Percentiles rank a stretch among this genome's conserved stretches.
Conservation (phyloP, 768 basidiomycete genomes). For the Phlegmacium glaucopus region DNA sequence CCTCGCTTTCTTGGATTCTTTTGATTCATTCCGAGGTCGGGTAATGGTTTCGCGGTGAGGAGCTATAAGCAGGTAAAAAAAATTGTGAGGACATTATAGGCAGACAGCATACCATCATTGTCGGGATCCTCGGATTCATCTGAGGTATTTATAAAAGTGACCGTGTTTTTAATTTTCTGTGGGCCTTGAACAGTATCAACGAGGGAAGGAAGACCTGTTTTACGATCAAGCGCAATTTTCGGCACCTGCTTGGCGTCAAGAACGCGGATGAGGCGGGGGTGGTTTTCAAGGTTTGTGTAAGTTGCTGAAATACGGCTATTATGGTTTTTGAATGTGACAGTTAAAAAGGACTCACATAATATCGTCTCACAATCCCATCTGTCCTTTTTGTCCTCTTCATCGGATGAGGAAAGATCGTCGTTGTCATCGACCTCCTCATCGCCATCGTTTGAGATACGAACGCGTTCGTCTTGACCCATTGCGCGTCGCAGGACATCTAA, state of each 20-base stretch:
- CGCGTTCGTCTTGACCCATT: slow-evolving; percentile 66
- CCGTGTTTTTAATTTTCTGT: slow-evolving; percentile 8
- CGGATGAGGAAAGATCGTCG: slow-evolving; percentile 37
- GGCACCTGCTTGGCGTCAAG: slow-evolving; percentile 50
- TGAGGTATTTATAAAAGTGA: slow-evolving; percentile 19
- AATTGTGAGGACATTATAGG: background rate
- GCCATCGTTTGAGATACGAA: slow-evolving; percentile 40
- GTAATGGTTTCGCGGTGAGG: slow-evolving; percentile 48
- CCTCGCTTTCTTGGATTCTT: slow-evolving; percentile 68
- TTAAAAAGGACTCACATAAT: slow-evolving; percentile 57
- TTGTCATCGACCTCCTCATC: slow-evolving; percentile 50
- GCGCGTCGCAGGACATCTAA: slow-evolving; percentile 75
- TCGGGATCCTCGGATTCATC: slow-evolving; percentile 27
- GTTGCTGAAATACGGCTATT: slow-evolving; percentile 57
- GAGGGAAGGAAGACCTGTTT: slow-evolving; percentile 72
- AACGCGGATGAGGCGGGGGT: slow-evolving; percentile 82
- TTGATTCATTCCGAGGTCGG: slow-evolving; percentile 73
- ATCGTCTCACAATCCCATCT: slow-evolving; percentile 98
- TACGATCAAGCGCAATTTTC: slow-evolving; percentile 70
- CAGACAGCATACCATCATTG: slow-evolving; percentile 16
- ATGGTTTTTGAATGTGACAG: background rate
- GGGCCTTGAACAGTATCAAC: slow-evolving; percentile 14
- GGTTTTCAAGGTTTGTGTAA: slow-evolving; percentile 97
- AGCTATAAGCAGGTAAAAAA: background rate
- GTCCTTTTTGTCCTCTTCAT: slow-evolving; percentile 62